A percentile compares a stretch with the other conserved stretches of the same genome.
phyloP scores from a whole-genome alignment of 2,329 filamentous ascomycete genomes.

The Aureobasidium pullulans region DNA sequence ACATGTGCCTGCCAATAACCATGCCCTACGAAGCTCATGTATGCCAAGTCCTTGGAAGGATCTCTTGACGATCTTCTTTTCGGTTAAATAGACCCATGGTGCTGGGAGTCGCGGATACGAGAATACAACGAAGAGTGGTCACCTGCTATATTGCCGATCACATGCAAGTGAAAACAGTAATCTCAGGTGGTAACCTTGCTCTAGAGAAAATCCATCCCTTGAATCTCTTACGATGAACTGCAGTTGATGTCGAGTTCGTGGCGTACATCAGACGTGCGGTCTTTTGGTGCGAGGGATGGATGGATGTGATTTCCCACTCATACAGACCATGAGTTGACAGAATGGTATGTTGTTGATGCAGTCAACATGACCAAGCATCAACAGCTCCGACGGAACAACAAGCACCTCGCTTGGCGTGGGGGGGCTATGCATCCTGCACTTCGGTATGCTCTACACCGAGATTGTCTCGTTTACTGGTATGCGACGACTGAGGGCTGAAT shows the following conservation, averaged over 20 bases:
- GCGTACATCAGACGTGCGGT: no score
- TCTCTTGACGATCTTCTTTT: not conserved
- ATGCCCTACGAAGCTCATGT: not conserved
- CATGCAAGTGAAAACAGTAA: not conserved
- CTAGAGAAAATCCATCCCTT: no score
- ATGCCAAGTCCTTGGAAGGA: not conserved
- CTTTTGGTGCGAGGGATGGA: no score
- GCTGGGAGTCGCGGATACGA: not conserved
- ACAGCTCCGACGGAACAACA: not conserved
- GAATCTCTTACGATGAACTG: no score
- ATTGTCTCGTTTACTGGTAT: not conserved
- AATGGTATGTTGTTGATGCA: no score
- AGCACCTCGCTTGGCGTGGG: not conserved
- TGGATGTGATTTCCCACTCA: no score
- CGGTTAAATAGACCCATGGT: not conserved
- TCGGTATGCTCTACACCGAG: not conserved
- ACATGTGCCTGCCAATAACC: no score
- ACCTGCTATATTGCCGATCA: not conserved
- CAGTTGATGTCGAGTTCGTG: no score
- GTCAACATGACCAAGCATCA: no score
- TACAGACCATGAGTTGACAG: no score
- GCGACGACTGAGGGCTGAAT: not conserved
- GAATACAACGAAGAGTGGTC: not conserved
- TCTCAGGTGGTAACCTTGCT: no score
- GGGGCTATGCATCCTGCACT: not conserved